Evolutionary conservation across 2,329 filamentous ascomycete genomes (phyloP).

Genomic region (Blastomyces parvus): DNA sequence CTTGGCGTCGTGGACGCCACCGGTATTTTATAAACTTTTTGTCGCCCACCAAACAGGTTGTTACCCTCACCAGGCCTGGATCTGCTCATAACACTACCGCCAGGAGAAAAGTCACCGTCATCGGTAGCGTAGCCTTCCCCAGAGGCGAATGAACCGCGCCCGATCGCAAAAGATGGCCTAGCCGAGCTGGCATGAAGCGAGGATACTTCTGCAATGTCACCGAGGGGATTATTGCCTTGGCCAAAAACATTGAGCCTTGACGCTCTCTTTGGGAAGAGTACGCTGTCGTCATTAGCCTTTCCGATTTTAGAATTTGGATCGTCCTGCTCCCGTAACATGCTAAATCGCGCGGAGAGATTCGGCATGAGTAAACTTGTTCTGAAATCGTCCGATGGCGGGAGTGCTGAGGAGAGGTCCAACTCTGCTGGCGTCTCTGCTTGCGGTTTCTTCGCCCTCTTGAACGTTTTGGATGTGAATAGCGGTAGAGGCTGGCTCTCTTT

Average conservation of each 20-base stretch:
- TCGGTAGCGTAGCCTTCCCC: constrained; percentile 51
- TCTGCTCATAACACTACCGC: constrained; percentile 67
- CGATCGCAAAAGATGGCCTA: constrained; percentile 49
- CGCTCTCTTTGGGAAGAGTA: constrained; percentile 70
- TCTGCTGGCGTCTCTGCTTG: constrained; percentile 46
- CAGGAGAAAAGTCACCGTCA: constrained; percentile 54
- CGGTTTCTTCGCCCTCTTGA: constrained; percentile 46
- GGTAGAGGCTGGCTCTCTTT: constrained; percentile 34
- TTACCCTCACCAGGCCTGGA: constrained; percentile 81
- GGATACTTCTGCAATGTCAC: constrained; percentile 84
- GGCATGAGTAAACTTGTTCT: constrained; percentile 94
- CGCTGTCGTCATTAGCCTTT: constrained; percentile 92
- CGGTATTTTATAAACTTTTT: constrained; percentile 87
- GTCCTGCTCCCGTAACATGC: constrained; percentile 91
- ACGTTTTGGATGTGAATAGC: constrained; percentile 29
- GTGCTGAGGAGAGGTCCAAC: constrained; percentile 61
- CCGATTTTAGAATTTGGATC: constrained; percentile 81
- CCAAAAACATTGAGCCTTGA: constrained; percentile 69
- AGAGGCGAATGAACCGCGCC: constrained; percentile 55
- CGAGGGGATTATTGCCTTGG: constrained; percentile 49
- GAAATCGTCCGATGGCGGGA: constrained; percentile 82
- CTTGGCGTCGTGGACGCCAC: constrained; percentile 35
- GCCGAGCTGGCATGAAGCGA: constrained; percentile 57
- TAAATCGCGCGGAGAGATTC: constrained; percentile 86
- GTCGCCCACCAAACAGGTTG: constrained; percentile 83